Evolutionary conservation across 257 asterid species (phyloP), one percentile per base, ranked within the genome.

Genomic region (Cynanchum wilfordii): DNA sequence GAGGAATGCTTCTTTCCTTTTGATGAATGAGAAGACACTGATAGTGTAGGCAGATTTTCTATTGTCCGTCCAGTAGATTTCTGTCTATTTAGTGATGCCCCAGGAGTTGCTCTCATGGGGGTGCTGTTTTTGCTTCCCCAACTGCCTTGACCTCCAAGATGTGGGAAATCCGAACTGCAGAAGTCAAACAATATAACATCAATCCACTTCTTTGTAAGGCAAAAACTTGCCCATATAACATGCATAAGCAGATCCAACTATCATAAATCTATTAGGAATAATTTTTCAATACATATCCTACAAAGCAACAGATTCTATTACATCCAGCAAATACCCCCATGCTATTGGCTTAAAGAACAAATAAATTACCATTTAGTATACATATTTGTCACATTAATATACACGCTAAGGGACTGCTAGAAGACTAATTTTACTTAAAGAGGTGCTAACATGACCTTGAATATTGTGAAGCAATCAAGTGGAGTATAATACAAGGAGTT

Each of bases 81-180:
- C 80, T 88, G 88, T 45, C 79, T 82, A 81, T 78, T 91, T 75
- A 86, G 66, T 66, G 89, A 79, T 65, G 86, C 84, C 58, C 88
- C 88, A 71, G 71, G 75, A 71, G 69, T 81, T 79, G 84, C 98
- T 81, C 83, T 91, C 25, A 73, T 78, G 50, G 90, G 84, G 25
- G 86, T 78, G 70, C n/a, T 64, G 69, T 24, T 85, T 87, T 89
- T 90, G 86, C 81, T 84, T 81, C 93, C 97, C 88, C 80, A 63
- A 75, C 85, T 84, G 71, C 80, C 80, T 81, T 87, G 95, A 11
- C 79, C 76, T 59, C 88, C 86, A 55, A 92, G 90, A 75, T 88
- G 91, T 56, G 98, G 97, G 76, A 84, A 95, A 71, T 83, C 95
- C 17, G 84, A 80, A 86, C 99, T 95, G 93, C 81, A 83, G 79